phyloP scores from a whole-genome alignment of 78 protist species.

The Dictyostelium brefeldianum region DNA sequence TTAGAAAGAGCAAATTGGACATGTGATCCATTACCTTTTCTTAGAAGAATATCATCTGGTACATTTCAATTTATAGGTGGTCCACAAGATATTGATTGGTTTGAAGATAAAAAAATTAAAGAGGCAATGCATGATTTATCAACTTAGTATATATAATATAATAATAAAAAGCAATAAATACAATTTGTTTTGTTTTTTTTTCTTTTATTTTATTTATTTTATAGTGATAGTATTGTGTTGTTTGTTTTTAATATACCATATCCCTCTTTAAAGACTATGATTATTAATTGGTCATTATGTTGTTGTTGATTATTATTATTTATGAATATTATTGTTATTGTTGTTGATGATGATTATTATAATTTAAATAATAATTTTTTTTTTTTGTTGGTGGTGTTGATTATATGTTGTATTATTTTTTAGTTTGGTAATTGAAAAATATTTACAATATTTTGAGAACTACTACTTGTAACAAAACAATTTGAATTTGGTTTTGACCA shows the following conservation, averaged over 20 bases:
- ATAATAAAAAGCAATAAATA: background rate
- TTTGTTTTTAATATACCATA: background rate
- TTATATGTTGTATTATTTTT: background rate
- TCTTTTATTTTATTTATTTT: background rate
- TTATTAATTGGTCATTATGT: background rate
- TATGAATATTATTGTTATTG: background rate
- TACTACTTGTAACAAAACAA: background rate
- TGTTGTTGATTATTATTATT: too few species aligned
- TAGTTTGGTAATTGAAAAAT: background rate
- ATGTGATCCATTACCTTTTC: constrained; percentile 35
- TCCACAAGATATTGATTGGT: constrained; percentile 42
- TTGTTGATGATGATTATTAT: background rate
- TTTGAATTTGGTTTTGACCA: constrained; percentile 15
- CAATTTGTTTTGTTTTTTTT: background rate
- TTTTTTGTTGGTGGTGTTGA: background rate
- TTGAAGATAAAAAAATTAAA: constrained; percentile 42
- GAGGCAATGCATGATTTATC: constrained; percentile 19
- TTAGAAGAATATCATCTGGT: constrained; percentile 64
- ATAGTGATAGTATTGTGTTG: background rate
- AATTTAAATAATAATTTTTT: constrained; percentile 9
- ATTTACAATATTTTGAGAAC: background rate
- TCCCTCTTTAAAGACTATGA: constrained; percentile 31
- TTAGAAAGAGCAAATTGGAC: constrained; percentile 50
- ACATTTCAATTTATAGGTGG: constrained; percentile 30
- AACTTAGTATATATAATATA: background rate